Conservation (phyloP, 306 rosid species). For the Rosa lucieae region DNA sequence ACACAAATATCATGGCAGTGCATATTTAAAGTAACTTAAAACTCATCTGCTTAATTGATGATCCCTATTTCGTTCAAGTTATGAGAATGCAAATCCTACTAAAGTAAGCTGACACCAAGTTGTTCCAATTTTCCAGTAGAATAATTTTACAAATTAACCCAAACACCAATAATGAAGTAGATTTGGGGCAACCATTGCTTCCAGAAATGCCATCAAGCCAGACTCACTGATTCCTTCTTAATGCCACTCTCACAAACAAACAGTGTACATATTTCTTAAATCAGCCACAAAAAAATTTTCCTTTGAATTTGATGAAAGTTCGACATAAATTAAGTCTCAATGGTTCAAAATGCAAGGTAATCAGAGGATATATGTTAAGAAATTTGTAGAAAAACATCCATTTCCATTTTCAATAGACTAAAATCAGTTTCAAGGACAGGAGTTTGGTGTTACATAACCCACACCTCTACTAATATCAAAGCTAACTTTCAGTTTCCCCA, state of each 20-base stretch:
- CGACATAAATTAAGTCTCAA: neutral
- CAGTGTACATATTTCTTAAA: neutral
- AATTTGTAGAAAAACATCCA: neutral
- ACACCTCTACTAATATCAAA: neutral
- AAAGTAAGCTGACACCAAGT: neutral
- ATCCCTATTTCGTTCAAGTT: neutral
- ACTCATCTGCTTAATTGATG: neutral
- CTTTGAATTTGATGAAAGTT: neutral
- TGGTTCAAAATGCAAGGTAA: neutral
- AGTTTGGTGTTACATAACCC: neutral
- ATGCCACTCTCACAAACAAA: constrained; percentile 1
- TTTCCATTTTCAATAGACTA: neutral
- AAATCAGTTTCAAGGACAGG: neutral
- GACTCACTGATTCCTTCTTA: neutral
- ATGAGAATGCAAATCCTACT: neutral
- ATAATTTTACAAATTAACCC: neutral
- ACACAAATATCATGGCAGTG: neutral
- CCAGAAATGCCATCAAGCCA: neutral
- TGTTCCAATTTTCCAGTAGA: neutral
- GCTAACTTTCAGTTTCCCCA: neutral
- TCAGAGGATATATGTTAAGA: neutral
- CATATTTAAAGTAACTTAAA: neutral
- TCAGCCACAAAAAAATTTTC: neutral
- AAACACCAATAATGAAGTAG: neutral
- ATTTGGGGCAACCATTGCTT: constrained; percentile 1